Percentiles rank a stretch among this genome's conserved stretches.
Conservation (phyloP, 192 early-diverging fungal genomes). For the Coemansia sp. region DNA sequence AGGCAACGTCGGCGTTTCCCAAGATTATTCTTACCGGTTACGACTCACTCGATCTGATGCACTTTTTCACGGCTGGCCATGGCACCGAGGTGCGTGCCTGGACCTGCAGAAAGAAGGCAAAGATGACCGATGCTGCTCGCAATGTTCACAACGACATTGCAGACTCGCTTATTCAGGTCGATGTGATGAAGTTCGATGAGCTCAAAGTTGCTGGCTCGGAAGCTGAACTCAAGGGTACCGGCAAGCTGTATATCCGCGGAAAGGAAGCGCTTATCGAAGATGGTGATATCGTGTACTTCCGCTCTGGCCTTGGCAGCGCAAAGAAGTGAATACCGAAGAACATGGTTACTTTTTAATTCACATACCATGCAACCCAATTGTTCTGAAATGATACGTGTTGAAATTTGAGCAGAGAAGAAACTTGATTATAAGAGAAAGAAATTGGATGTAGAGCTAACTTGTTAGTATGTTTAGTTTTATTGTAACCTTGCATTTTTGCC, state of each 20-base stretch:
- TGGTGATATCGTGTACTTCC: conserved; percentile 89
- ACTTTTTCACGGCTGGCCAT: conserved; percentile 91
- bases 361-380: too few relatives aligned
- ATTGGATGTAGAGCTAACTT: too few relatives aligned
- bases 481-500: too few relatives aligned
- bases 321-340: conserved; percentile 52
- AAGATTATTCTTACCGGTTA: conserved; percentile 95
- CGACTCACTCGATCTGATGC: conserved; percentile 77
- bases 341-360: too few relatives aligned
- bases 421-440: too few relatives aligned
- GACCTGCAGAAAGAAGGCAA: conserved; percentile 81
- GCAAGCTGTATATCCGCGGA: conserved; percentile 89
- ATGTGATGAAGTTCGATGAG: conserved; percentile 88
- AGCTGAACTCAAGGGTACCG: conserved; percentile 84
- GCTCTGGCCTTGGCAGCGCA: conserved; percentile 45
- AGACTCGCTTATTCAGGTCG: conserved; percentile 91
- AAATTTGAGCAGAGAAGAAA: too few relatives aligned
- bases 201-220: conserved; percentile 82
- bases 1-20: conserved; percentile 73
- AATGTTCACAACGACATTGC: conserved; percentile 89
- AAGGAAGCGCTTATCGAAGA: conserved; percentile 91
- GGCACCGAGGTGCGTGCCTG: conserved; percentile 90
- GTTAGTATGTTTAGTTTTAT: too few relatives aligned
- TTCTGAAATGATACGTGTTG: too few relatives aligned
- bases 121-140: conserved; percentile 90